Evolutionary conservation across 495 filamentous ascomycete species (phyloP).

Genomic region (Podospora tetraspora): DNA sequence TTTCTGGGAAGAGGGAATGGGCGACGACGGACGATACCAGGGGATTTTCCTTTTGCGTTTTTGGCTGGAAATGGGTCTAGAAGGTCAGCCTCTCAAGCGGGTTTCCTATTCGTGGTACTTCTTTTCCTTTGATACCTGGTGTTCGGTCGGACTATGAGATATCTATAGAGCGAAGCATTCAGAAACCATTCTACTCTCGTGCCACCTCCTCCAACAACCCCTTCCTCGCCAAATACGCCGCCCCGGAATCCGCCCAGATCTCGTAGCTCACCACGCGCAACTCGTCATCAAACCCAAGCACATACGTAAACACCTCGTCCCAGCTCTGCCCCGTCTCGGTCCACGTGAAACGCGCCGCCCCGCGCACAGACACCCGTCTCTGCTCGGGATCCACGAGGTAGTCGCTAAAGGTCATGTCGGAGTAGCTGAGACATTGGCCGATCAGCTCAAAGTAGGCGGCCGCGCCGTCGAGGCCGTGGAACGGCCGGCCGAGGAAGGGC

Average conservation of each 20-base stretch:
- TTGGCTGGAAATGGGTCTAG: background rate
- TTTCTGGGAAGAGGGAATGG: background rate
- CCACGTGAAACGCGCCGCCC: constrained; percentile 48
- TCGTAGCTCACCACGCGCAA: constrained; percentile 48
- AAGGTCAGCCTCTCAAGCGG: background rate
- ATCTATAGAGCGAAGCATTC: background rate
- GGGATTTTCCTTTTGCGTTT: background rate
- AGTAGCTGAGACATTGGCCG: constrained; percentile 35
- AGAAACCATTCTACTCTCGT: background rate
- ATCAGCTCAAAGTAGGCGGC: constrained; percentile 46
- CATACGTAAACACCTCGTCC: constrained; percentile 56
- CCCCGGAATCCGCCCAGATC: constrained; percentile 62
- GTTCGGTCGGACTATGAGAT: background rate
- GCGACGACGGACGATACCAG: background rate
- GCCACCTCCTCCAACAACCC: constrained; percentile 24
- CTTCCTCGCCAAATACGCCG: constrained; percentile 52
- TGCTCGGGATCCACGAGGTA: constrained; percentile 48
- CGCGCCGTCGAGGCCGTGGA: constrained; percentile 44
- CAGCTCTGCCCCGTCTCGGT: constrained; percentile 47
- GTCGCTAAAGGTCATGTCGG: constrained; percentile 47
- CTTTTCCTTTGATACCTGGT: background rate
- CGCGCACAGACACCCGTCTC: constrained; percentile 45
- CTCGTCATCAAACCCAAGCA: constrained; percentile 42
- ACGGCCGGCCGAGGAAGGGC: constrained; percentile 56
- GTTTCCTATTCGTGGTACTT: background rate